A percentile compares a stretch with the other conserved stretches of the same genome.
Evolutionary conservation across 1,139 yeast species (phyloP).

Genomic region (Kurtzmaniella quercitrusa): DNA sequence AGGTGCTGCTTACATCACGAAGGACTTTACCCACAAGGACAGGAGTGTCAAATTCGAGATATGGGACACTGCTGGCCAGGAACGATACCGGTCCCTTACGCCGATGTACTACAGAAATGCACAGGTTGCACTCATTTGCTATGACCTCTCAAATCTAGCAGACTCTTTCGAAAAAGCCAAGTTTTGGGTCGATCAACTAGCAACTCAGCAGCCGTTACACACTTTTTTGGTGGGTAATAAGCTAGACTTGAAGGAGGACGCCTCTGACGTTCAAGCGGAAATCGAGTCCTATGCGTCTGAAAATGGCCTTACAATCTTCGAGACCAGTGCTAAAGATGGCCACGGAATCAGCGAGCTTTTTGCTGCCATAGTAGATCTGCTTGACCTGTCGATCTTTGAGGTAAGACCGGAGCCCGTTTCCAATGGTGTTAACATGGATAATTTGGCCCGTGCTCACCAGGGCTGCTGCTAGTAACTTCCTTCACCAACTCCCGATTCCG

Average conservation of each 20-base stretch:
- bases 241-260: slow-evolving; percentile 12
- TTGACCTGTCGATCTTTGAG: slow-evolving; percentile 32
- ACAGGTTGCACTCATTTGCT: slow-evolving; percentile 37
- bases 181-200: slow-evolving; percentile 43
- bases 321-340: slow-evolving; percentile 48
- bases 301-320: slow-evolving; percentile 17
- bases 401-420: not conserved
- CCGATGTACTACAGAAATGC: slow-evolving; percentile 50
- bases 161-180: slow-evolving; percentile 36
- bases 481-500: not conserved
- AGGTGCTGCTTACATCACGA: slow-evolving; percentile 47
- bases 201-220: slow-evolving; percentile 14
- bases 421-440: slow-evolving; percentile 1
- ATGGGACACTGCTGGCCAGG: slow-evolving; percentile 56
- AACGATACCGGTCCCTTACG: slow-evolving; percentile 42
- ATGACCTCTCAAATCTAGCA: slow-evolving; percentile 29
- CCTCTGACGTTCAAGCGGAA: slow-evolving; percentile 1
- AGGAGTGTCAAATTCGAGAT: slow-evolving; percentile 35
- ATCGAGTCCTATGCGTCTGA: slow-evolving; percentile 12
- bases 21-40: slow-evolving; percentile 20
- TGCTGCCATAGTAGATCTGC: slow-evolving; percentile 34
- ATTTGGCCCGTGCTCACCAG: not conserved
- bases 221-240: slow-evolving; percentile 37
- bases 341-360: slow-evolving; percentile 41
- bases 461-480: not conserved